Percentiles rank a stretch among this genome's conserved stretches.
These are phyloP conservation scores for Penicillium griseofulvum DNA, from an alignment of 2,329 filamentous ascomycete genomes.

Conservation along the genomic window DNA sequence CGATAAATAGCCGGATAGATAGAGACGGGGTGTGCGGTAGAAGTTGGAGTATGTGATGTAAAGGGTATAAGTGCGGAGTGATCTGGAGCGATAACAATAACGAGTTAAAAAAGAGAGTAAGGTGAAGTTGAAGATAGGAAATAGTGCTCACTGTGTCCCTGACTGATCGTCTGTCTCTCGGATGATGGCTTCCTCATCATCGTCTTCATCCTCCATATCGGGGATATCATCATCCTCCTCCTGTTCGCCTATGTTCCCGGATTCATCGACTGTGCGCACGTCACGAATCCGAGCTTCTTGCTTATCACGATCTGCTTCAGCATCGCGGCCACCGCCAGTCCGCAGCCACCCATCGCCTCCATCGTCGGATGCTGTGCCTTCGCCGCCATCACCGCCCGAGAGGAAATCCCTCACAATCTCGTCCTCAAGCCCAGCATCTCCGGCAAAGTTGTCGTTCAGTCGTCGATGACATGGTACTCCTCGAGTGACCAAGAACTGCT, in stretches of 20 bases:
- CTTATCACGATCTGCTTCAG: conserved; percentile 53
- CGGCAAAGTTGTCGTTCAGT: conserved; percentile 89
- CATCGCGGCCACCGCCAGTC: conserved; percentile 68
- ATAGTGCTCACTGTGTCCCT: conserved; percentile 53
- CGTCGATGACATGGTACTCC: conserved; percentile 91
- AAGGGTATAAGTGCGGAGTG: conserved; percentile 89
- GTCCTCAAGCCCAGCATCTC: conserved; percentile 81
- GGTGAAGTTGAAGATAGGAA: not conserved
- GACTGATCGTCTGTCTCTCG: conserved; percentile 59
- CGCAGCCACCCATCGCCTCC: conserved; percentile 90
- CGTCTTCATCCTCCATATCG: conserved; percentile 96
- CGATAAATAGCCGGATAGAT: conserved; percentile 83
- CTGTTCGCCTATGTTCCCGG: conserved; percentile 76
- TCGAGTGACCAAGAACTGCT: conserved; percentile 93
- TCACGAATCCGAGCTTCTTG: conserved; percentile 75
- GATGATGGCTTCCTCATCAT: conserved; percentile 94
- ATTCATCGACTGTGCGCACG: conserved; percentile 84
- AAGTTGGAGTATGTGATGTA: conserved; percentile 98
- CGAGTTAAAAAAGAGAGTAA: conserved; percentile 2
- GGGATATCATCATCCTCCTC: conserved; percentile 74
- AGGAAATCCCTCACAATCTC: conserved; percentile 80
- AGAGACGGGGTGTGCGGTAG: conserved; percentile 92
- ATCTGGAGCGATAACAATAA: conserved; percentile 49
- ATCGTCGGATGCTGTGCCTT: conserved; percentile 65
- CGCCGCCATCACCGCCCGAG: conserved; percentile 46